Base-by-base conservation (phyloP, 2,329 filamentous ascomycete genomes). In the Epichloe sibirici region DNA sequence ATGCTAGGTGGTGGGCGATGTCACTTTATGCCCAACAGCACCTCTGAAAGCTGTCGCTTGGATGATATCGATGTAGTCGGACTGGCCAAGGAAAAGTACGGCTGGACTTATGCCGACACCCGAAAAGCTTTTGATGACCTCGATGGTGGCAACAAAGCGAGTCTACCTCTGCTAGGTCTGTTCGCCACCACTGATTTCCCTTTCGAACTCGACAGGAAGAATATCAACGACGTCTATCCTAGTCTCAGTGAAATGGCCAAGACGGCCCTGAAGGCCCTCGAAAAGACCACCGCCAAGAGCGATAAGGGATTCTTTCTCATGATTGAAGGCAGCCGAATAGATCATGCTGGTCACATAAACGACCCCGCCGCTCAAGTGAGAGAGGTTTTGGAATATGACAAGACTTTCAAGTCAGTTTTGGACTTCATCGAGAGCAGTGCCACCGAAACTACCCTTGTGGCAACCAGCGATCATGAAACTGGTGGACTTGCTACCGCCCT, bases 281-380 rank as follows among this genome's bases (percentile, higher is more conserved):
- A 86, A 56, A 82, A 83, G 54, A 93, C 90, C 0, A 96, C 93
- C 0, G 76, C 80, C 63, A 76, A 90, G 63, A 89, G 81, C 56
- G 89, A 97, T 43, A 83, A 94, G 68, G 93, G 93, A 4, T 98
- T 97, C 75, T 98, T 98, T 71, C 75, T 98, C 61, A 95, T 98
- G 91, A 94, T 98, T 56, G 93, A 98, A 69, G 93, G 90, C 4
- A 95, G 88, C 61, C 79, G 93, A 43, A 97, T 98, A 61, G 93
- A 98, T 63, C 93, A 98, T 65, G 91, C 93, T 4, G 93, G 90
- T 6, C 88, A 93, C 65, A 80, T 79, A 57, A 93, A 93, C 60
- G 88, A 93, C 61, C 87, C 88, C 0, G 87, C 85, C 9, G 86
- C 88, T 1, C 88, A 93, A 63, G 88, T 91, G 11, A 84, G 88